These are phyloP conservation scores for Decorospora gaudefroyi DNA, from an alignment of 2,329 filamentous ascomycete species.

Conservation along the genomic window DNA sequence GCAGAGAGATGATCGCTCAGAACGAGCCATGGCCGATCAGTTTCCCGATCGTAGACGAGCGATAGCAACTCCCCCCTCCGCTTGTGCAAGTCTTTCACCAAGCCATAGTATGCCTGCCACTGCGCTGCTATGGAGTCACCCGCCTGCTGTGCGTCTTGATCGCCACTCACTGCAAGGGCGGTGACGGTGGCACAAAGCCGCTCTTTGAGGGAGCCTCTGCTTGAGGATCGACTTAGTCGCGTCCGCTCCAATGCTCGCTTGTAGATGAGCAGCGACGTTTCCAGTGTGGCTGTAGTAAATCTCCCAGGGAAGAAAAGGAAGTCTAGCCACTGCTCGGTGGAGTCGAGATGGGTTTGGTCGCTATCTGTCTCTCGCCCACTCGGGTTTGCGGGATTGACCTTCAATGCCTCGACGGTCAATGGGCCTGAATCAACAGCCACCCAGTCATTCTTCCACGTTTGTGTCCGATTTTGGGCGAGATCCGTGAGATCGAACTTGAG, in stretches of 20 bases:
- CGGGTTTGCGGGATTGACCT: constrained; percentile 46
- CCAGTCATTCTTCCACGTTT: constrained; percentile 67
- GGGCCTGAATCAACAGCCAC: constrained; percentile 51
- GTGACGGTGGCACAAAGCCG: constrained; percentile 74
- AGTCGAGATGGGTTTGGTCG: constrained; percentile 56
- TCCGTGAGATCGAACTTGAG: constrained; percentile 73
- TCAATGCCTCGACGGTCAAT: constrained; percentile 49
- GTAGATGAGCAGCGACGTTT: constrained; percentile 82
- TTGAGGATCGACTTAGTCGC: constrained; percentile 14
- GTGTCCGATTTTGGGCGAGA: constrained; percentile 64
- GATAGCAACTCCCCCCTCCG: constrained; percentile 81
- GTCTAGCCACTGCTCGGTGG: constrained; percentile 77
- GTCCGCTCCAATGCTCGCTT: constrained; percentile 62
- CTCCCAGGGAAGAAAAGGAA: constrained; percentile 82
- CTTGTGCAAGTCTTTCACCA: constrained; percentile 84
- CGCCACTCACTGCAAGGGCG: constrained; percentile 66
- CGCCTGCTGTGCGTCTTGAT: constrained; percentile 76
- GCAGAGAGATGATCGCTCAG: constrained; percentile 80
- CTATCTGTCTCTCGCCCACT: constrained; percentile 39
- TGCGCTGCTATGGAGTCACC: constrained; percentile 74
- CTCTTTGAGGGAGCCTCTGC: constrained; percentile 68
- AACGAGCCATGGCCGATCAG: constrained; percentile 79
- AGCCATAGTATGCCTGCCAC: constrained; percentile 87
- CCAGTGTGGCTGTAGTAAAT: constrained; percentile 77
- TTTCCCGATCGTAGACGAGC: constrained; percentile 71